phyloP scores from a whole-genome alignment of 2,329 filamentous ascomycete species.

The Leptoxyphium fumago region DNA sequence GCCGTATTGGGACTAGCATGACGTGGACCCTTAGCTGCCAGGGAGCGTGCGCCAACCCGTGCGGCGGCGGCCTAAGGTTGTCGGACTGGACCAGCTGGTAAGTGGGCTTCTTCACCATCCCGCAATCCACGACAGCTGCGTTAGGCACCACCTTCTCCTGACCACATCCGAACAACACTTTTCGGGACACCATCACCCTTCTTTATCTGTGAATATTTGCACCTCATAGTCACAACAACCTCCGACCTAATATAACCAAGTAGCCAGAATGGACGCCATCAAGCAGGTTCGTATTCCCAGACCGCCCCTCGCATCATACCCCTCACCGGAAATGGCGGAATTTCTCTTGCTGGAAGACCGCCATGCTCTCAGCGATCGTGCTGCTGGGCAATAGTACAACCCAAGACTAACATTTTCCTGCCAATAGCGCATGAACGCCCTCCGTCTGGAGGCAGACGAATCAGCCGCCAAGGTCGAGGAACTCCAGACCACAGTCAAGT shows the following conservation, averaged over 20 bases:
- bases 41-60: not conserved
- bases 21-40: not conserved
- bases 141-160: not conserved
- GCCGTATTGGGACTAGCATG: not conserved
- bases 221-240: not conserved
- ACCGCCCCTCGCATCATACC: conserved; percentile 11
- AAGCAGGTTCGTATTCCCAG: conserved; percentile 21
- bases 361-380: too few relatives aligned
- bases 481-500: conserved; percentile 73
- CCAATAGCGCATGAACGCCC: conserved; percentile 76
- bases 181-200: too few relatives aligned
- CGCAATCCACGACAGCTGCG: not conserved
- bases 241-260: conserved; percentile 2
- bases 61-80: not conserved
- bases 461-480: conserved; percentile 70
- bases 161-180: not conserved
- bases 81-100: too few relatives aligned
- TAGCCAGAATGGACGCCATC: conserved; percentile 27
- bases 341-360: too few relatives aligned
- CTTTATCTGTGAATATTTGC: too few relatives aligned
- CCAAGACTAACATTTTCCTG: conserved; percentile 6
- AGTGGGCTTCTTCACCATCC: not conserved
- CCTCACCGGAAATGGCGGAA: conserved; percentile 8
- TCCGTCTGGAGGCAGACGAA: conserved; percentile 88
- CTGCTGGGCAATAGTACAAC: too few relatives aligned